Conservation (phyloP, 768 basidiomycete genomes). For the Naganishia vishniacii region DNA sequence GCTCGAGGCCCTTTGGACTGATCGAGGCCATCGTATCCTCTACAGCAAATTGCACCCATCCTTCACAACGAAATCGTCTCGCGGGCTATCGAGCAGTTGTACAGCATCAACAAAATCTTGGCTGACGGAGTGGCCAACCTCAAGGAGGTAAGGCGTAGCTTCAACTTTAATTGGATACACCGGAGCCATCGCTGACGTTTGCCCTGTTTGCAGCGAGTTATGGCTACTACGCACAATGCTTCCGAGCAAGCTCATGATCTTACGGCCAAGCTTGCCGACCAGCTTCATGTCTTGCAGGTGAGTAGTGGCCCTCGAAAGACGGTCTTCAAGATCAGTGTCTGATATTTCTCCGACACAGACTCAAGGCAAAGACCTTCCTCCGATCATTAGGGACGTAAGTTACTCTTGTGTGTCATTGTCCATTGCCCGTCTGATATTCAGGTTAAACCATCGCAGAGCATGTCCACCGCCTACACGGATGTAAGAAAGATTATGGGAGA, state of each 20-base stretch:
- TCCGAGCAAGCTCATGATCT: slow-evolving; percentile 24
- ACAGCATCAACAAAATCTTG: slow-evolving; percentile 20
- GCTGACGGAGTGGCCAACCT: slow-evolving; percentile 7
- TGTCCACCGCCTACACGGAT: slow-evolving; percentile 24
- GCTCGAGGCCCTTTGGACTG: too few species aligned
- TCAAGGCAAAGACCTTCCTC: slow-evolving; percentile 26
- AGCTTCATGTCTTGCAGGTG: slow-evolving; percentile 24
- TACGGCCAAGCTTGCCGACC: slow-evolving; percentile 18
- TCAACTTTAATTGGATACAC: too few species aligned
- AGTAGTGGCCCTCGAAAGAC: too few species aligned
- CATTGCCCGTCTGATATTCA: not conserved
- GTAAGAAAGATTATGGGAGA: slow-evolving; percentile 20
- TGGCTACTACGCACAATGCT: slow-evolving; percentile 16
- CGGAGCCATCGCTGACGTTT: too few species aligned
- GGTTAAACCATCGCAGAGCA: not conserved
- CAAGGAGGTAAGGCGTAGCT: slow-evolving; percentile 28
- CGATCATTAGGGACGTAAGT: slow-evolving; percentile 22
- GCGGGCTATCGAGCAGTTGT: slow-evolving; percentile 26
- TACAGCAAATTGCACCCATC: slow-evolving; percentile 23
- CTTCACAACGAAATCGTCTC: slow-evolving; percentile 26
- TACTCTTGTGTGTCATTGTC: not conserved
- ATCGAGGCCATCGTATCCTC: too few species aligned
- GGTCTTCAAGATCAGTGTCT: too few species aligned
- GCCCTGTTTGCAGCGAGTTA: slow-evolving; percentile 5
- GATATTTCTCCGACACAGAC: not conserved